A percentile compares a stretch with the other conserved stretches of the same genome.
Conservation (phyloP, 1,284 basidiomycete species). For the Volvariella volvacea region DNA sequence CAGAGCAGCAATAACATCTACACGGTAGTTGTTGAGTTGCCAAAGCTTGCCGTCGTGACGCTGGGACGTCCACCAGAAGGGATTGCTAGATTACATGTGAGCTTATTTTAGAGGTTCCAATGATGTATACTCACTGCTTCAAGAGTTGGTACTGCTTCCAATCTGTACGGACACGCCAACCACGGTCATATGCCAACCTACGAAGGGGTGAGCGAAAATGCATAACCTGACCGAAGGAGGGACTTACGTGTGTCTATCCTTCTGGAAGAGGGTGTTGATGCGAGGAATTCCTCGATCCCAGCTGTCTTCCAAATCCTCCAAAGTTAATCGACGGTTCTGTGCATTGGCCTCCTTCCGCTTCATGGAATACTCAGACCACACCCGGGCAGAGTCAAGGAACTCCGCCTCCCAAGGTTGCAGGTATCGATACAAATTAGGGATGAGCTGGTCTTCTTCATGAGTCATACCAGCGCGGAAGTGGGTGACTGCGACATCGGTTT, state of each 20-base stretch:
- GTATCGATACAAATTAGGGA: conserved; percentile 97
- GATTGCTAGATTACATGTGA: conserved; percentile 55
- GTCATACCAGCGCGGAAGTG: conserved; percentile 98
- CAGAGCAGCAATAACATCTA: conserved; percentile 97
- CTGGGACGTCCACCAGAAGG: conserved; percentile 98
- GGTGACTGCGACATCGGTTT: conserved; percentile 92
- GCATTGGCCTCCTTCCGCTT: conserved; percentile 99
- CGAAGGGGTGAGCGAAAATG: conserved; percentile 9
- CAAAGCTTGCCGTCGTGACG: conserved; percentile 97
- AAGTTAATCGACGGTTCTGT: conserved; percentile 90
- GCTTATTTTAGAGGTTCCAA: conserved; percentile 1
- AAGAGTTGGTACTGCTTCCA: conserved; percentile 98
- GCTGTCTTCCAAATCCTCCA: conserved; percentile 96
- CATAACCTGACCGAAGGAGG: neutral
- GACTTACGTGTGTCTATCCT: conserved; percentile 89
- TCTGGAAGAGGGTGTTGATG: conserved; percentile 97
- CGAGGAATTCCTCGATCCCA: conserved; percentile 99
- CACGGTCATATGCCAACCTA: conserved; percentile 94
- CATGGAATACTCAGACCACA: conserved; percentile 99
- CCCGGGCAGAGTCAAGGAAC: conserved; percentile 95
- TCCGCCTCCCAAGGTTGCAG: conserved; percentile 99
- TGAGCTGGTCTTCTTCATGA: conserved; percentile 90
- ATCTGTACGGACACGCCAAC: conserved; percentile 92
- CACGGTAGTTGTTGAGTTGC: conserved; percentile 97
- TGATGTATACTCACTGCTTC: conserved; percentile 58